Evolutionary conservation across 2,329 filamentous ascomycete species (phyloP).

Genomic region (Fusarium domesticum): DNA sequence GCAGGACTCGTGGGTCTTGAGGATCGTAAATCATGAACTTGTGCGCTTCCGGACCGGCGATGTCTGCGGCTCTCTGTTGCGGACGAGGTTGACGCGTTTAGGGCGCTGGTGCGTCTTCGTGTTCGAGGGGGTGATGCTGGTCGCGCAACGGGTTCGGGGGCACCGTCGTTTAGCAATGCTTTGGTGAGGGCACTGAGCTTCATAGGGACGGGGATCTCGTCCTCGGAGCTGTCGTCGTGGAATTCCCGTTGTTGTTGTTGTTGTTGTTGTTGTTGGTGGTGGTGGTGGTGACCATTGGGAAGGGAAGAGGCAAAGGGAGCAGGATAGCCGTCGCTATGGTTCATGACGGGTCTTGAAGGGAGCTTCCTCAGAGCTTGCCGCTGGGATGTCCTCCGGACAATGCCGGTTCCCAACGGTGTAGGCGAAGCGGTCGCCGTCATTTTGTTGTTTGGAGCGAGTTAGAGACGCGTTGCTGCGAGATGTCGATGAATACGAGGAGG

Average conservation of each 20-base stretch:
- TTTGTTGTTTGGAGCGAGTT: slow-evolving; percentile 21
- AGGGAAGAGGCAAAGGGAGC: slow-evolving; percentile 28
- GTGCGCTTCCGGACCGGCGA: slow-evolving; percentile 48
- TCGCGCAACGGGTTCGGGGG: slow-evolving; percentile 42
- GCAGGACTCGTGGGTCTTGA: slow-evolving; percentile 45
- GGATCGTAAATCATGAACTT: slow-evolving; percentile 36
- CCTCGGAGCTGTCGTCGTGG: slow-evolving; percentile 82
- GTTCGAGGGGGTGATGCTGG: slow-evolving; percentile 46
- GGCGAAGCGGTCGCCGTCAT: slow-evolving; percentile 54
- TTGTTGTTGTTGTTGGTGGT: slow-evolving; percentile 43
- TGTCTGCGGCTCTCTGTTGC: slow-evolving; percentile 44
- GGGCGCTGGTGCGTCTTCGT: slow-evolving; percentile 48
- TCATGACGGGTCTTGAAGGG: slow-evolving; percentile 44
- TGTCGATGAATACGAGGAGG: slow-evolving; percentile 14
- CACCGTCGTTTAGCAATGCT: slow-evolving; percentile 69
- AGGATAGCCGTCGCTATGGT: slow-evolving; percentile 46
- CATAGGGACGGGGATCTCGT: slow-evolving; percentile 87
- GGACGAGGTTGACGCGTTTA: slow-evolving; percentile 45
- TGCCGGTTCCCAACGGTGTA: slow-evolving; percentile 52
- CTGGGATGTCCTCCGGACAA: slow-evolving; percentile 52
- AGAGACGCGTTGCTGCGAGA: slow-evolving; percentile 17
- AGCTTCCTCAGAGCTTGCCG: slow-evolving; percentile 53
- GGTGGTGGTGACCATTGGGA: slow-evolving; percentile 34
- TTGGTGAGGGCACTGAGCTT: slow-evolving; percentile 92
- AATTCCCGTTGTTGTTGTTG: slow-evolving; percentile 46